Evolutionary conservation across 1,284 basidiomycete genomes (phyloP), one percentile per base, ranked within the genome.

Genomic region (Sanghuangporus baumii): DNA sequence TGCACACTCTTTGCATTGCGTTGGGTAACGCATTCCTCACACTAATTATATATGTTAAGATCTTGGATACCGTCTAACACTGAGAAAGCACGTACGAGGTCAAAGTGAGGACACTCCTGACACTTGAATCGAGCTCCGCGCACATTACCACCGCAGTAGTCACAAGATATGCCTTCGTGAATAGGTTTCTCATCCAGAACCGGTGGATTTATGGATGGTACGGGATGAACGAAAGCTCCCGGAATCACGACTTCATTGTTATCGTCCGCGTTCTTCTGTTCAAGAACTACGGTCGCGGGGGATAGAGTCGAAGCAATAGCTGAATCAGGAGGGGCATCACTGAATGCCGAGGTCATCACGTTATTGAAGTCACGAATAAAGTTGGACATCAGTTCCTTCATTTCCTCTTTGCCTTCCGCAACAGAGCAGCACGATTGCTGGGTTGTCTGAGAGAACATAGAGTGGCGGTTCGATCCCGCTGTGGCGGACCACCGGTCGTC

Each of bases 281-380:
- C 60, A 51, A 51, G 20, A 50, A 36, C 18, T 37, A 46, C 2
- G 7, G 41, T 57, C 16, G 55, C 60, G 36, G 63, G 54, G 16
- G 50, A 36, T n/a, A 18, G 36, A 51, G 41, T 23, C 41, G 31
- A 51, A 46, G 9, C 16, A 0, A 16, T 18, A 18, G 43, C 2
- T 18, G 43, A 46, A 7, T n/a, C 16, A n/a, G 16, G 16, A 46
- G 43, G 20, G 14, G 14, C 38, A 11, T 65, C 64, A 9, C 77
- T 79, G 60, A 87, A 81, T 1, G 79, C 77, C 59, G 72, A 75
- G 36, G 71, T 71, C 59, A 89, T 72, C 63, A 84, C 75, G 14
- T 71, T 69, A 59, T 85, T 79, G 34, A 91, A 74, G 65, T 89
- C 83, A 16, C 71, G 69, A 67, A 87, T 81, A 72, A 93, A 90